phyloP scores from a whole-genome alignment of 768 basidiomycete genomes.

The Rhizopogon vesiculosus region DNA sequence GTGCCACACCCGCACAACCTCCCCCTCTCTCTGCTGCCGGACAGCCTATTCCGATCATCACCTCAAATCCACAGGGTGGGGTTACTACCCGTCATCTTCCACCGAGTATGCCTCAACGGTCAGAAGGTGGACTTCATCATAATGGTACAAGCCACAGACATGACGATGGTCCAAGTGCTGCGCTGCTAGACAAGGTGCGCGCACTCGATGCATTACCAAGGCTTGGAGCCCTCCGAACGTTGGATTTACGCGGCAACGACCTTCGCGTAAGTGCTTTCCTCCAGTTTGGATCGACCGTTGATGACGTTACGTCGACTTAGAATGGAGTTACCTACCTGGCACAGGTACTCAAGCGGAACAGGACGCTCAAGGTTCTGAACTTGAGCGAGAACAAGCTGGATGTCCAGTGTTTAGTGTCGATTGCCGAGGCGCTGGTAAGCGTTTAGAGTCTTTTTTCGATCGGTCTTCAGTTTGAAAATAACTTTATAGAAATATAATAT shows the following conservation, averaged over 20 bases:
- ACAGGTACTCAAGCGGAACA: conserved; percentile 93
- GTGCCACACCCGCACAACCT: conserved; percentile 22
- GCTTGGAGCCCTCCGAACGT: conserved; percentile 78
- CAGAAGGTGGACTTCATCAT: neutral
- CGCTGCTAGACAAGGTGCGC: conserved; percentile 81
- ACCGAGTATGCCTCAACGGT: neutral
- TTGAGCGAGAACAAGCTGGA: conserved; percentile 94
- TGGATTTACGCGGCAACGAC: conserved; percentile 93
- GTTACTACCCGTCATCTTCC: conserved; percentile 42
- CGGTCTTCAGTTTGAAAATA: neutral
- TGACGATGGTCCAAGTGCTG: conserved; percentile 59
- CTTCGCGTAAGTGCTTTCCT: conserved; percentile 57
- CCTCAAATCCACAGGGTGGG: conserved; percentile 53
- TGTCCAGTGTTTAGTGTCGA: conserved; percentile 64
- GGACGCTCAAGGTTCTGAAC: conserved; percentile 92
- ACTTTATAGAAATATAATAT: conserved; percentile 84
- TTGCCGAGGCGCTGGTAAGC: conserved; percentile 87
- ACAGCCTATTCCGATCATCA: conserved; percentile 65
- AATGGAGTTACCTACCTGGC: conserved; percentile 85
- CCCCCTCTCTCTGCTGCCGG: conserved; percentile 35
- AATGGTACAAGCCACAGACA: conserved; percentile 3
- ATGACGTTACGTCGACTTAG: conserved; percentile 20
- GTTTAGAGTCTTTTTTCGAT: neutral
- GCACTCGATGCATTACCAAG: conserved; percentile 86
- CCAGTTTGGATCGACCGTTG: neutral